Evolutionary conservation across 2,329 filamentous ascomycete species (phyloP).

Genomic region (Pseudomassariella vexata): DNA sequence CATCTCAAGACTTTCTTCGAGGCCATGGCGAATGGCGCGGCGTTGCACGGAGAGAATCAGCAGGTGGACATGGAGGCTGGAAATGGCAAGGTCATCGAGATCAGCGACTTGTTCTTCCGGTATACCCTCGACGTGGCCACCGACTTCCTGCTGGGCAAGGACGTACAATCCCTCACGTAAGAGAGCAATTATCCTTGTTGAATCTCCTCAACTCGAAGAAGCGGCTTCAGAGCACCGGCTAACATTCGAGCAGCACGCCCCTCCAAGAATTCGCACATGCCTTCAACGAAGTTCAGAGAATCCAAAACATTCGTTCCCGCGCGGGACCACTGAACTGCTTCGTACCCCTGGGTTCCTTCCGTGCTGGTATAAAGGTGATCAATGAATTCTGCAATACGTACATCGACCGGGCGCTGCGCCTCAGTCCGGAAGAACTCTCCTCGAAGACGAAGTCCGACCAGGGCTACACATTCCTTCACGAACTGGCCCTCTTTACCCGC

Average conservation of each 20-base stretch:
- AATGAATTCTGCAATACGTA: conserved; percentile 73
- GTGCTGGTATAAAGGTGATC: conserved; percentile 58
- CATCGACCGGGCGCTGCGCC: conserved; percentile 66
- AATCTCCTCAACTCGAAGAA: no score
- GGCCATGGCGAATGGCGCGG: conserved; percentile 55
- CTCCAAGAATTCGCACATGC: conserved; percentile 69
- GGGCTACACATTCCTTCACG: conserved; percentile 80
- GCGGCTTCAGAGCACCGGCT: background rate
- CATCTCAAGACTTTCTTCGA: conserved; percentile 71
- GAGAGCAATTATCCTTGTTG: conserved; percentile 12
- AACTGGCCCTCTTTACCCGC: conserved; percentile 74
- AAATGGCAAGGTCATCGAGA: conserved; percentile 60
- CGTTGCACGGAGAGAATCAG: conserved; percentile 54
- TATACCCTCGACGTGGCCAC: conserved; percentile 81
- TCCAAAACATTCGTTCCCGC: conserved; percentile 63
- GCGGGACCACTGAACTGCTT: conserved; percentile 57
- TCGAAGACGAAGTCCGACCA: conserved; percentile 66
- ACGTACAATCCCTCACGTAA: conserved; percentile 58
- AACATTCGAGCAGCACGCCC: conserved; percentile 36
- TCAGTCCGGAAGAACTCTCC: conserved; percentile 67
- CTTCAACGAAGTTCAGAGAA: conserved; percentile 72
- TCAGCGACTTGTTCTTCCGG: conserved; percentile 76
- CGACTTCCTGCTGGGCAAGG: conserved; percentile 77
- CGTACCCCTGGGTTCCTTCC: conserved; percentile 61
- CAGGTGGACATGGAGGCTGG: conserved; percentile 57